Percentiles rank a stretch among this genome's conserved stretches.
phyloP scores from a whole-genome alignment of 495 filamentous ascomycete species.

The Penicillium roqueforti region DNA sequence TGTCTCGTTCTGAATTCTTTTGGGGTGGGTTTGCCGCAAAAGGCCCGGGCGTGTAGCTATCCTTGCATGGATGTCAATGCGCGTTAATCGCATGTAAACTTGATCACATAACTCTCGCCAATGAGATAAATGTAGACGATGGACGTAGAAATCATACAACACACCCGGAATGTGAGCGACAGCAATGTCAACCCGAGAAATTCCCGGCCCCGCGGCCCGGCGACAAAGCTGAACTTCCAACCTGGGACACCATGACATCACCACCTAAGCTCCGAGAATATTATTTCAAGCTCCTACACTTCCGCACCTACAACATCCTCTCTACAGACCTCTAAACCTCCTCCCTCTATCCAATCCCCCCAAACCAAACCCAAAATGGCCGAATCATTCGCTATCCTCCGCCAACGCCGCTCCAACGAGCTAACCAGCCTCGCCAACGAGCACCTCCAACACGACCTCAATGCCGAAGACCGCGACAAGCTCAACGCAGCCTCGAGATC shows the following conservation, averaged over 20 bases:
- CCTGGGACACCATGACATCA: not conserved
- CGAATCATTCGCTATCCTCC: conserved; percentile 54
- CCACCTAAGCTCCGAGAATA: not conserved
- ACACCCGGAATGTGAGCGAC: too few species aligned
- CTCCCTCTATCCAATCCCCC: too few species aligned
- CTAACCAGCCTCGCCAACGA: conserved; percentile 56
- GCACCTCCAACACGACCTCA: conserved; percentile 60
- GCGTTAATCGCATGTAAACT: too few species aligned
- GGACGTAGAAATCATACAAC: too few species aligned
- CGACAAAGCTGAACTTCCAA: not conserved
- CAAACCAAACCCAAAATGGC: conserved; percentile 23
- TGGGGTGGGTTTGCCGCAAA: too few species aligned
- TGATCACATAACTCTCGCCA: too few species aligned
- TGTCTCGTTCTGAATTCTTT: too few species aligned
- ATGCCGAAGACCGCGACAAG: conserved; percentile 53
- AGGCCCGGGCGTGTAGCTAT: too few species aligned
- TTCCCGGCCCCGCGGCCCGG: too few species aligned
- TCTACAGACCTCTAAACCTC: not conserved
- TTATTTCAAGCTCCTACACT: not conserved
- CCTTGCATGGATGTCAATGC: too few species aligned
- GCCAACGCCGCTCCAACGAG: conserved; percentile 49
- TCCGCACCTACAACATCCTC: not conserved
- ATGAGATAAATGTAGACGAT: too few species aligned
- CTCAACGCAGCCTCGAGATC: conserved; percentile 51
- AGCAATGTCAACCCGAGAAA: too few species aligned